Evolutionary conservation across 2,329 filamentous ascomycete species (phyloP).

Genomic region (Apiospora aurea): DNA sequence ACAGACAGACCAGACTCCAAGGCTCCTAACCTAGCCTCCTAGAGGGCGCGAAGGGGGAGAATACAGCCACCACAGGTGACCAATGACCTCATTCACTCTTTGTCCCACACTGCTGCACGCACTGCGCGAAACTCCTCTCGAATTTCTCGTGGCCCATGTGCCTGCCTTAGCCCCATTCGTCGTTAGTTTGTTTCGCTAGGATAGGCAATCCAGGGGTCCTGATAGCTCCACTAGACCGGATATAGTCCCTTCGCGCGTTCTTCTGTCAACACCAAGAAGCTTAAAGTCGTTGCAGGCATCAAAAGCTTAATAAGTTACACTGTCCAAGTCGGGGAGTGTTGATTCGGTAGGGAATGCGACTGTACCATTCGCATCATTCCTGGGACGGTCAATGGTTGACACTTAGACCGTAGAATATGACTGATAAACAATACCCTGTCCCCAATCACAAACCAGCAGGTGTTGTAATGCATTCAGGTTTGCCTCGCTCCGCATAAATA

Average conservation of each 20-base stretch:
- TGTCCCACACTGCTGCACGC: conserved; percentile 1
- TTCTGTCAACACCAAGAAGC: conserved; percentile 1
- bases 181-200: neutral
- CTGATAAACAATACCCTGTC: no score
- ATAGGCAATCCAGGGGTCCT: conserved; percentile 25
- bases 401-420: no score
- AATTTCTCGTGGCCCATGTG: conserved; percentile 18
- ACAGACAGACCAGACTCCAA: neutral
- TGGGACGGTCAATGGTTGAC: no score
- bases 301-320: neutral
- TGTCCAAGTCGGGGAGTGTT: no score
- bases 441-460: no score
- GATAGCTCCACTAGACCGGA: neutral
- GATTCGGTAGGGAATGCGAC: neutral
- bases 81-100: conserved; percentile 23
- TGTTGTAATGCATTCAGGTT: no score
- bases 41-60: neutral
- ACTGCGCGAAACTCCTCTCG: neutral
- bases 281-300: conserved; percentile 11
- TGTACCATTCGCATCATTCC: neutral
- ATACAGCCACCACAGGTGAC: conserved; percentile 20
- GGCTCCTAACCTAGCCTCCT: no score
- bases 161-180: conserved; percentile 24
- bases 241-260: neutral
- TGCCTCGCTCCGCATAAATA: no score